Conservation (phyloP, 2,329 filamentous ascomycete genomes). For the Ambrosiella xylebori region DNA sequence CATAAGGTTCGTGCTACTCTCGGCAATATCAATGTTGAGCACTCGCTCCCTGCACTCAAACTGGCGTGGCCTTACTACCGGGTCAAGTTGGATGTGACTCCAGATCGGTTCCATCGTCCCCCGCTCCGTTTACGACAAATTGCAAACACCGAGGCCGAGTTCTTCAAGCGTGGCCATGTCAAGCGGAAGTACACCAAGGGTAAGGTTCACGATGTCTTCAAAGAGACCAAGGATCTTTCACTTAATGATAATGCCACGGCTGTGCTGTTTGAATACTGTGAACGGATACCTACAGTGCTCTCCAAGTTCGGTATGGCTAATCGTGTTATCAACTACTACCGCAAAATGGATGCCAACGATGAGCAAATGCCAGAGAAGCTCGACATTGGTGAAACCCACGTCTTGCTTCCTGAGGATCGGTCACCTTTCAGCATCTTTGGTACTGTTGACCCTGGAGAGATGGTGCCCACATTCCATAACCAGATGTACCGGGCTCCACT, state of each 20-base stretch:
- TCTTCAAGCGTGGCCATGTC: slow-evolving; percentile 51
- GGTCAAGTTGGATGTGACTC: slow-evolving; percentile 60
- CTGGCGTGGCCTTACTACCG: slow-evolving; percentile 94
- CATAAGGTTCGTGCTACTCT: slow-evolving; percentile 88
- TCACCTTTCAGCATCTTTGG: slow-evolving; percentile 94
- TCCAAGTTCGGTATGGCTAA: slow-evolving; percentile 98
- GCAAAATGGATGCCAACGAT: slow-evolving; percentile 57
- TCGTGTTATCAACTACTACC: slow-evolving; percentile 91
- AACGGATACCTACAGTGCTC: slow-evolving; percentile 77
- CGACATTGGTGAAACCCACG: slow-evolving; percentile 75
- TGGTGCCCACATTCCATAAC: slow-evolving; percentile 80
- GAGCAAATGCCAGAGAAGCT: slow-evolving; percentile 60
- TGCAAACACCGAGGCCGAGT: slow-evolving; percentile 50
- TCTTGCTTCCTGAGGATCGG: slow-evolving; percentile 81
- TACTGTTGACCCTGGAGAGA: slow-evolving; percentile 78
- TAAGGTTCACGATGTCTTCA: slow-evolving; percentile 63
- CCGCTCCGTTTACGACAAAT: slow-evolving; percentile 53
- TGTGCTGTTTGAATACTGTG: slow-evolving; percentile 85
- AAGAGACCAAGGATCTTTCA: slow-evolving; percentile 63
- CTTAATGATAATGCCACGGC: slow-evolving; percentile 78
- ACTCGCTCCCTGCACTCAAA: slow-evolving; percentile 79
- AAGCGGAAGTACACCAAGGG: slow-evolving; percentile 75
- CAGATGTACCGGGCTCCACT: slow-evolving; percentile 89
- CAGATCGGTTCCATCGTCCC: slow-evolving; percentile 68
- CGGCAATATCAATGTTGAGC: slow-evolving; percentile 81